Conservation (phyloP, 202 grass and related monocot genomes). For the Alloteropsis angusta region DNA sequence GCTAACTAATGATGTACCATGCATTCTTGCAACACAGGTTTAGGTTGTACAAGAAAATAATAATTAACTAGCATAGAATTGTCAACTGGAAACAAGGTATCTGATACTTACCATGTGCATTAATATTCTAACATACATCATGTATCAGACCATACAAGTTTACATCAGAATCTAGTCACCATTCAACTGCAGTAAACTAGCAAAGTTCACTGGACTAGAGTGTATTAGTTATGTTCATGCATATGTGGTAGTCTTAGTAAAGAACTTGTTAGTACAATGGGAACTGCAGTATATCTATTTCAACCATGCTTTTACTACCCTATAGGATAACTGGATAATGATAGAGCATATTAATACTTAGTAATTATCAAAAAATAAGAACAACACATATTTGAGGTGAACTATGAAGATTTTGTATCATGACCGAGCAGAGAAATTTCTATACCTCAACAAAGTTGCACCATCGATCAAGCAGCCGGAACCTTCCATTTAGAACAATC, state of each 20-base stretch:
- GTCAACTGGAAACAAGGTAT: not conserved
- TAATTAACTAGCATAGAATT: not conserved
- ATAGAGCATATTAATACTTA: not conserved
- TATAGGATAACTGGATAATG: not conserved
- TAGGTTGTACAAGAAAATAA: not conserved
- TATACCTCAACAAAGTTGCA: constrained; percentile 84
- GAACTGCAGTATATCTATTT: not conserved
- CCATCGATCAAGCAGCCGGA: constrained; percentile 74
- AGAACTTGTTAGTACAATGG: not conserved
- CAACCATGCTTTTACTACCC: not conserved
- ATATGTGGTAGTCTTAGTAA: constrained; percentile 5
- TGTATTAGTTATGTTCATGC: not conserved
- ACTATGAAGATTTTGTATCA: not conserved
- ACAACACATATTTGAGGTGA: not conserved
- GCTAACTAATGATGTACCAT: not conserved
- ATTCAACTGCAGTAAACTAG: not conserved
- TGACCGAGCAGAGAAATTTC: not conserved
- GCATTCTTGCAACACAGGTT: not conserved
- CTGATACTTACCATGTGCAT: not conserved
- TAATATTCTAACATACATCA: not conserved
- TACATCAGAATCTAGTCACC: not conserved
- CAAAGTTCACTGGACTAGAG: not conserved
- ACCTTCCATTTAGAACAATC: constrained; percentile 79
- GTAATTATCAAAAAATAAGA: not conserved
- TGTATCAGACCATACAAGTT: not conserved